Percentiles rank a stretch among this genome's conserved stretches.
Evolutionary conservation across 73 alveolate species (phyloP).

Genomic region (Paramecium pentaurelia): DNA sequence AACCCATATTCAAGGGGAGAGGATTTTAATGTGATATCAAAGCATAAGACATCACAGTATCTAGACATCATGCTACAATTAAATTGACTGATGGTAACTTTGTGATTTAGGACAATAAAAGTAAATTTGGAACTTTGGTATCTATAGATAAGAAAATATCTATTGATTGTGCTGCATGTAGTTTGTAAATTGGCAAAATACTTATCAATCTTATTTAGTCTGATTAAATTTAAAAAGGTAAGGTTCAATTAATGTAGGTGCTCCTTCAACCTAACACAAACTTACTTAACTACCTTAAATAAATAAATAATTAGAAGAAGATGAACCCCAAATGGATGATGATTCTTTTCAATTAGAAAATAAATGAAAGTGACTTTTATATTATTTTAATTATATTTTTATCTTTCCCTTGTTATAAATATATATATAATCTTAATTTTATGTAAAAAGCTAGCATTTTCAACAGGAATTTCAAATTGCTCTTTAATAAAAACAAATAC

Average conservation of each 20-base stretch:
- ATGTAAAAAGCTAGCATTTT: conserved; percentile 22
- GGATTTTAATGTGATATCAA: conserved; percentile 29
- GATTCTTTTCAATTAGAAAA: conserved; percentile 35
- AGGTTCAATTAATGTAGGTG: background rate
- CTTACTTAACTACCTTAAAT: conserved; percentile 33
- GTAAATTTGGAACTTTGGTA: conserved; percentile 47
- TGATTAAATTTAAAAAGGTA: conserved; percentile 15
- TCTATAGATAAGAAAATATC: background rate
- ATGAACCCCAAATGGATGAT: conserved; percentile 52
- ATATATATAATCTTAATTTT: background rate
- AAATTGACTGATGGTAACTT: background rate
- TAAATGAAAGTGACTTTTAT: background rate
- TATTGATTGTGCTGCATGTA: background rate
- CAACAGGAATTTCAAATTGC: background rate
- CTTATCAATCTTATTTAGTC: background rate
- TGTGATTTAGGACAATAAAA: conserved; percentile 6
- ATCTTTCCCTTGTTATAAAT: background rate
- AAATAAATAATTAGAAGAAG: conserved; percentile 31
- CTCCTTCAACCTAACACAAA: conserved; percentile 46
- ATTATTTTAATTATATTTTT: background rate
- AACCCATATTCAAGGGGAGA: background rate
- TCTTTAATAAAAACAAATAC: background rate
- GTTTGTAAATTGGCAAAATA: conserved; percentile 9
- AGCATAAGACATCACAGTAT: conserved; percentile 36
- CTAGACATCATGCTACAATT: conserved; percentile 44